Evolutionary conservation across 148 eudicot genomes (phyloP).

Genomic region (Pouteria glomerata): DNA sequence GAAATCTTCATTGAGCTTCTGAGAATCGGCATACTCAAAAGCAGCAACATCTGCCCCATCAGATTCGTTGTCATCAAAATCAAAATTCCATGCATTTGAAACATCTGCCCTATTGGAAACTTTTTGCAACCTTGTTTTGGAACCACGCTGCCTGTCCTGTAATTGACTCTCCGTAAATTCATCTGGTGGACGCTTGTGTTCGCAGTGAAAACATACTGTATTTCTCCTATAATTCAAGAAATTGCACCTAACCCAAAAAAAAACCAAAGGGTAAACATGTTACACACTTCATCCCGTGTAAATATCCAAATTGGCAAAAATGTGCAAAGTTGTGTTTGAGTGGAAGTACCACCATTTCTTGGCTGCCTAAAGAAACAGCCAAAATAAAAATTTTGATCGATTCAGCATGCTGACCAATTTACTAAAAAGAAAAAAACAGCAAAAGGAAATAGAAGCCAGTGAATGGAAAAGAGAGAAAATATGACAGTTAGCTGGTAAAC

Average conservation of each 20-base stretch:
- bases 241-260: slow-evolving; percentile 65
- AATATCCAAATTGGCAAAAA: neutral
- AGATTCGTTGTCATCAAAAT: slow-evolving; percentile 93
- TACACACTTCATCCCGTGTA: neutral
- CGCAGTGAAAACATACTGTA: slow-evolving; percentile 80
- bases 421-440: neutral
- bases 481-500: neutral
- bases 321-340: neutral
- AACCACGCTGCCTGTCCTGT: slow-evolving; percentile 48
- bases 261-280: slow-evolving; percentile 8
- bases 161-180: slow-evolving; percentile 60
- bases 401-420: neutral
- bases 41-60: slow-evolving; percentile 99
- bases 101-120: slow-evolving; percentile 46
- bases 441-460: neutral
- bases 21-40: slow-evolving; percentile 91
- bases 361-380: neutral
- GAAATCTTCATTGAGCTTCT: slow-evolving; percentile 46
- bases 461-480: neutral
- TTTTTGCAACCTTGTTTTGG: slow-evolving; percentile 37
- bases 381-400: neutral
- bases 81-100: slow-evolving; percentile 96
- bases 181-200: slow-evolving; percentile 90
- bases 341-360: neutral
- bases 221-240: slow-evolving; percentile 94